Base-by-base conservation (phyloP, 2,329 filamentous ascomycete genomes). In the Orbilia blumenaviensis region DNA sequence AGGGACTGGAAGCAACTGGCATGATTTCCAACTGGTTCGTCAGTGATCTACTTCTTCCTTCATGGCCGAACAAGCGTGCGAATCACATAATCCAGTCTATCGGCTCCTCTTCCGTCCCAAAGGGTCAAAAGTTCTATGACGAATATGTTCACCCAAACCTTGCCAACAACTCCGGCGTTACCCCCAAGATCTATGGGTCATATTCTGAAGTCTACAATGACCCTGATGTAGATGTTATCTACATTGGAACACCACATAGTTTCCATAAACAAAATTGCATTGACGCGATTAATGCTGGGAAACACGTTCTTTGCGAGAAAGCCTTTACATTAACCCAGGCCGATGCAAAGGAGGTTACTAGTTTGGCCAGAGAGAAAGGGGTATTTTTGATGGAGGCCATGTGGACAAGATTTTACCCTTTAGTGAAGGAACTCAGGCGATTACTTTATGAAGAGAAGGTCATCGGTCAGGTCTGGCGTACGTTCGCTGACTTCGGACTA, bases 21-120 rank as follows among this genome's bases (percentile, higher is more conserved):
- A 79, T 83, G 50, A 85, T 86, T 56, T 84, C 84, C 0, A 83
- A 82, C 10, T 85, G 84, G 84, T 85, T 86, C 76, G 83, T 85
- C 0, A 78, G 79, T 3, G 84, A 86, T 73, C 80, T 86, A 2
- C 71, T 83, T 7, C 78, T 84, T n/a, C 71, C 81, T 5, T 81
- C 84, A 12, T 72, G 67, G 67, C 25, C 79, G 2, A 80, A 83
- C 36, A 81, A 82, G 0, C 81, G 82, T 60, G 83, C 83, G 27
- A 82, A 80, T 4, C 84, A 86, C 66, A 79, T 83, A 3, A 83
- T 85, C 38, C 82, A 84, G 77, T 82, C 83, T 6, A 83, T 85
- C 63, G 84, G 84, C 6, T 82, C 84, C 0, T 85, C 84, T 0
- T 83, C 82, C 0, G 58, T 81, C 5, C 68, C 82, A 3, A 85